Evolutionary conservation across 1,139 yeast genomes (phyloP).

Genomic region (Taphrina betulina): DNA sequence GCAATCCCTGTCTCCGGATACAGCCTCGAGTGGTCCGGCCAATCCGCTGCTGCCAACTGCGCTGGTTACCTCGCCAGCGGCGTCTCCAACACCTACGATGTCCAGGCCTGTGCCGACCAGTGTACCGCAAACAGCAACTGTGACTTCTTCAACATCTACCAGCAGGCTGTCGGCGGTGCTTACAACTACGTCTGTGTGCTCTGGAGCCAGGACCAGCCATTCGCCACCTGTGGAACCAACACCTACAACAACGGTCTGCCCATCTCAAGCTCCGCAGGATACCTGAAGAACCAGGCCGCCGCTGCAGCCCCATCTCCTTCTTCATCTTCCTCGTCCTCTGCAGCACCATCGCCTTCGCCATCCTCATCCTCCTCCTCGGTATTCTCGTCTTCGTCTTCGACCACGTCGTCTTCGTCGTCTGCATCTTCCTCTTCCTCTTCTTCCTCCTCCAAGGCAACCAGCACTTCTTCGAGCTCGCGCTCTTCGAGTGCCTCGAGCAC

Average conservation of each 20-base stretch:
- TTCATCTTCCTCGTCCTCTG: not conserved
- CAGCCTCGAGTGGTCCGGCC: not conserved
- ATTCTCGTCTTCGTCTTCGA: not conserved
- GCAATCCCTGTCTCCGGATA: not conserved
- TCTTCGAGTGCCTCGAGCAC: not conserved
- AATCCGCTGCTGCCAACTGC: not conserved
- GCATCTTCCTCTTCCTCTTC: not conserved
- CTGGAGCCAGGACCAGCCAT: not conserved
- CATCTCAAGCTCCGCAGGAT: not conserved
- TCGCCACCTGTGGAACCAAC: not conserved
- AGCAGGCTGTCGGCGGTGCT: not conserved
- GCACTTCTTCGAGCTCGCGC: not conserved
- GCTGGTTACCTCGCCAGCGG: not conserved
- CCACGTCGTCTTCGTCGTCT: not conserved
- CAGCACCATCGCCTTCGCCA: not conserved
- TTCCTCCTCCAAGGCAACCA: not conserved
- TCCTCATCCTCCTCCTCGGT: not conserved
- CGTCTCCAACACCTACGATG: not conserved
- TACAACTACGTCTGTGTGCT: not conserved
- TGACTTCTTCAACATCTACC: not conserved
- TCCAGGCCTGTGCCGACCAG: not conserved
- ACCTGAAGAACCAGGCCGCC: not conserved
- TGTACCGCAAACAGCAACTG: not conserved
- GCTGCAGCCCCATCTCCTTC: not conserved
- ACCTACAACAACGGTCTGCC: not conserved